These are phyloP conservation scores for Simmondsia chinensis DNA, from an alignment of 148 eudicot species.

Conservation along the genomic window DNA sequence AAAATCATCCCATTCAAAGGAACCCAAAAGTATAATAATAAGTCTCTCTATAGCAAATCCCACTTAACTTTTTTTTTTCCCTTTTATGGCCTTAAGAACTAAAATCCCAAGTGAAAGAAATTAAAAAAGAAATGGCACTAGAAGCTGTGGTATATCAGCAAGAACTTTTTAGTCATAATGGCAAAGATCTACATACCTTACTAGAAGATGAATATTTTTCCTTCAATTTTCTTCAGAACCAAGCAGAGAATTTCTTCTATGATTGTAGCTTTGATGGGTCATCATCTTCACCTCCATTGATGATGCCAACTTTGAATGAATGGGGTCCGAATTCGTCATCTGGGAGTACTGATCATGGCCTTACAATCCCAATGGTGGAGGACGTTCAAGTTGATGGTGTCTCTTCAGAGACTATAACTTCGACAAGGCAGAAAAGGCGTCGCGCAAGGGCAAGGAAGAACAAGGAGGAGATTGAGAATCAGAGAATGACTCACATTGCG, in stretches of 20 bases:
- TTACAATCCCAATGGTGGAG: not conserved
- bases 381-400: not conserved
- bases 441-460: constrained; percentile 37
- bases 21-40: no score
- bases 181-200: constrained; percentile 10
- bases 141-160: constrained; percentile 16
- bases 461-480: constrained; percentile 48
- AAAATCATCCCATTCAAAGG: no score
- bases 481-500: constrained; percentile 73
- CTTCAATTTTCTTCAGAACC: not conserved
- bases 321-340: constrained; percentile 1
- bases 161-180: constrained; percentile 8
- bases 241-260: not conserved
- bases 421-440: constrained; percentile 24
- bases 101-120: no score
- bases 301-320: constrained; percentile 4
- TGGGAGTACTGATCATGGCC: no score
- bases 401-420: not conserved
- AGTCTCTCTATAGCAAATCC: no score
- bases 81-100: no score
- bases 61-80: no score
- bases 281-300: no score
- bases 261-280: no score
- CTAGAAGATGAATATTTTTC: no score
- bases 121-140: constrained; percentile 8